Evolutionary conservation across 2,329 filamentous ascomycete genomes (phyloP).

Genomic region (Alternaria panax): DNA sequence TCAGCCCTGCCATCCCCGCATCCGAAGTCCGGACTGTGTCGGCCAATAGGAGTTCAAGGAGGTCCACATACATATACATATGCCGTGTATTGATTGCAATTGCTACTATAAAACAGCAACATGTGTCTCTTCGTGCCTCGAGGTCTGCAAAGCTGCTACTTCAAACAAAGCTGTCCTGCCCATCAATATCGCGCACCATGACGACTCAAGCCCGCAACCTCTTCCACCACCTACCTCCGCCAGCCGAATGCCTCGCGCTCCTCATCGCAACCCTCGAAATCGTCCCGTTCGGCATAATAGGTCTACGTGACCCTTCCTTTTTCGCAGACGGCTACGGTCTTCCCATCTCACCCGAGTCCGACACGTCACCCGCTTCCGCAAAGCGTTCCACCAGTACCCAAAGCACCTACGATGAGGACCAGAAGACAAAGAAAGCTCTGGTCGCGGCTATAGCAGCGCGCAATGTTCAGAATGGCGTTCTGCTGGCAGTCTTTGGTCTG

Average conservation of each 20-base stretch:
- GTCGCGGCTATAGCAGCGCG: conserved; percentile 35
- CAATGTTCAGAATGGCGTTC: conserved; percentile 32
- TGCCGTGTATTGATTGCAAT: not conserved
- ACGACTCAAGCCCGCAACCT: conserved; percentile 24
- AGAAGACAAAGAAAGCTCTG: conserved; percentile 31
- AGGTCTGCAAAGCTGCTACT: not conserved
- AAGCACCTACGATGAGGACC: conserved; percentile 15
- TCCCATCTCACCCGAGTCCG: conserved; percentile 13
- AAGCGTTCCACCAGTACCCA: conserved; percentile 10
- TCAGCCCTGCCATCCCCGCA: conserved; percentile 19
- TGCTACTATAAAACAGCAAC: not conserved
- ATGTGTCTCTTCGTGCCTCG: not conserved
- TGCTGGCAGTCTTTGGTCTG: conserved; percentile 29
- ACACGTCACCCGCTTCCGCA: conserved; percentile 1
- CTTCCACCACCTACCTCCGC: conserved; percentile 29
- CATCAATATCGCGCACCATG: conserved; percentile 17
- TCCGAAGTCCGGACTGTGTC: conserved; percentile 26
- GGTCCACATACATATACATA: conserved; percentile 1
- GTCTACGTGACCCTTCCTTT: conserved; percentile 22
- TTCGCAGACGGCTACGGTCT: conserved; percentile 31
- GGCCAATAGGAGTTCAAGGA: conserved; percentile 16
- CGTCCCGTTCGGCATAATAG: conserved; percentile 30
- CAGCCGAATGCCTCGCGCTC: conserved; percentile 35
- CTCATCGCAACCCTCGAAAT: conserved; percentile 34
- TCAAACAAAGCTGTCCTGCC: not conserved